Conservation (phyloP, 2,329 filamentous ascomycete genomes). For the Neonectria sp. region DNA sequence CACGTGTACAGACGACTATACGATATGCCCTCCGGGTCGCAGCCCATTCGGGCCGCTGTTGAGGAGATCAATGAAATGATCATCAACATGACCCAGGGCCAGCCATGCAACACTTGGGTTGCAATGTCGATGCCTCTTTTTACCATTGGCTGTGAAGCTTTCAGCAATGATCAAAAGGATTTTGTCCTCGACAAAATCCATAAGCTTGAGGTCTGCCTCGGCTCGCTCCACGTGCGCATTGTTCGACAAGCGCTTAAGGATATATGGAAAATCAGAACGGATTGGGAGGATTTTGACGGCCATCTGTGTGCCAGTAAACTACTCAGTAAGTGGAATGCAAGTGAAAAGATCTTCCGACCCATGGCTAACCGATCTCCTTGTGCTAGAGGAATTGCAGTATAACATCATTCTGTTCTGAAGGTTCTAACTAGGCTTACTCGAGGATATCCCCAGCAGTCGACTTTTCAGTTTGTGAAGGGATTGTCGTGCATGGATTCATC, state of each 20-base stretch:
- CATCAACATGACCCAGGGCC: slow-evolving; percentile 46
- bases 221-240: slow-evolving; percentile 45
- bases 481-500: neutral
- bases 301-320: slow-evolving; percentile 39
- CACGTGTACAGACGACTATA: slow-evolving; percentile 47
- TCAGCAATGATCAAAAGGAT: slow-evolving; percentile 32
- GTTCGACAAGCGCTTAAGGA: slow-evolving; percentile 46
- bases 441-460: too few species aligned
- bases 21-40: slow-evolving; percentile 33
- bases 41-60: slow-evolving; percentile 39
- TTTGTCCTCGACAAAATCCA: slow-evolving; percentile 47
- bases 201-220: slow-evolving; percentile 46
- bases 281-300: slow-evolving; percentile 36
- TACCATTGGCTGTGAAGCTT: slow-evolving; percentile 48
- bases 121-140: slow-evolving; percentile 51
- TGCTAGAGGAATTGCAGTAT: slow-evolving; percentile 43
- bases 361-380: neutral
- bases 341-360: neutral
- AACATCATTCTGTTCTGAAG: slow-evolving; percentile 45
- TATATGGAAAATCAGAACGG: slow-evolving; percentile 45
- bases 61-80: slow-evolving; percentile 41
- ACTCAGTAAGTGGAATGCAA: slow-evolving; percentile 35
- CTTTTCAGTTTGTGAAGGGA: neutral
- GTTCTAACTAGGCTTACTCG: too few species aligned
- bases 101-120: slow-evolving; percentile 51